These are phyloP conservation scores for Sherardia arvensis DNA, from an alignment of 257 asterid species.

Conservation along the genomic window DNA sequence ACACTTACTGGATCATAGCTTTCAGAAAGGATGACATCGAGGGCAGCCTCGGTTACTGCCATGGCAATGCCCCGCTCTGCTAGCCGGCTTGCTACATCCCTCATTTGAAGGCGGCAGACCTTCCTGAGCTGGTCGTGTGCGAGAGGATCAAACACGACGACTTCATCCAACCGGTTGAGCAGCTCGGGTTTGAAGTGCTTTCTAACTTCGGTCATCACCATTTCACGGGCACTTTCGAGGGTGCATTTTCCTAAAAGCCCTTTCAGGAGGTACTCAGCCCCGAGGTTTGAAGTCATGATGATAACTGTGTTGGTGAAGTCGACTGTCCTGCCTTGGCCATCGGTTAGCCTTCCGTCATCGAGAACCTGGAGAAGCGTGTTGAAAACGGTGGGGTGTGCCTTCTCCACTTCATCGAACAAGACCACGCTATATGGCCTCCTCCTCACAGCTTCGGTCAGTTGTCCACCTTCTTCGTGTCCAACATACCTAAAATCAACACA, in stretches of 20 bases:
- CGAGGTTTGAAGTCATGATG: constrained; percentile 88
- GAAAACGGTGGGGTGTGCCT: constrained; percentile 69
- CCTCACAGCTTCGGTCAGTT: constrained; percentile 80
- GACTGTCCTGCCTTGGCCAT: constrained; percentile 86
- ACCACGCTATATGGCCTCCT: constrained; percentile 79
- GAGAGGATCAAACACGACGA: constrained; percentile 83
- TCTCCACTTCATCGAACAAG: constrained; percentile 87
- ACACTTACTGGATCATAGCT: constrained; percentile 81
- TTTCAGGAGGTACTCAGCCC: constrained; percentile 58
- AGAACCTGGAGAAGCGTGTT: constrained; percentile 76
- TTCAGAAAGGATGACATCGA: constrained; percentile 58
- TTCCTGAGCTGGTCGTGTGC: constrained; percentile 75
- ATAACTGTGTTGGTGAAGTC: constrained; percentile 77
- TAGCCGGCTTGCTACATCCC: constrained; percentile 71
- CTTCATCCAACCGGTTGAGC: constrained; percentile 74
- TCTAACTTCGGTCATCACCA: constrained; percentile 90
- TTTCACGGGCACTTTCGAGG: constrained; percentile 67
- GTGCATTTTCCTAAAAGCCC: constrained; percentile 64
- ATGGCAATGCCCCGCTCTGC: constrained; percentile 86
- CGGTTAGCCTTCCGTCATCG: constrained; percentile 81
- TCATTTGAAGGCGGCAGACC: constrained; percentile 72
- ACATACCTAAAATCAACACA: constrained; percentile 40
- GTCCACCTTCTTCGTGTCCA: constrained; percentile 98
- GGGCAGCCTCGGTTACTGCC: constrained; percentile 65
- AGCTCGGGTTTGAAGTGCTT: constrained; percentile 92